Evolutionary conservation across 305 asterid species (phyloP), one percentile per base, ranked within the genome.

Genomic region (Rubia tinctorum): DNA sequence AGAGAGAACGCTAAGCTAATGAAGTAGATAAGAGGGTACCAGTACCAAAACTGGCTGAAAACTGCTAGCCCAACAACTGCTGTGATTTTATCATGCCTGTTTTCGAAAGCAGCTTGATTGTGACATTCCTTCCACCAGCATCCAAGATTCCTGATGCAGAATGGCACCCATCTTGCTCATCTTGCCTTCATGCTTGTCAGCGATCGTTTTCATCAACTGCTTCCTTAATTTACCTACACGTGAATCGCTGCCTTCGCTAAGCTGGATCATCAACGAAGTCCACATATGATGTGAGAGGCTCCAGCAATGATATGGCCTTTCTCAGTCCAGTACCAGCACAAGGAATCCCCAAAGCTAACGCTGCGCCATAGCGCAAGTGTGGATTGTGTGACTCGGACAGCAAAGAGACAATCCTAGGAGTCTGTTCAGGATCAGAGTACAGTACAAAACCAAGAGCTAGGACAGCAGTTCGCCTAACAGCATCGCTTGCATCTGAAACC

Each of bases 101-200:
- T 88, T 95, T 91, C 0, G 99, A 95, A 69, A 79, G 83, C 73
- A 95, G 84, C 84, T 86, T 91, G 71, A 95, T 88, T 6, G 96
- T 81, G 75, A 95, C 99, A 71, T 95, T 91, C 78, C 98, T 84
- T 75, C 98, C 98, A 59, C 98, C 98, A 59, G 97, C 98, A 86
- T 91, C 97, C 25, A 93, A 89, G 51, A 93, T 91, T 63, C 97
- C 98, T 5, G 97, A 85, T 75, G 99, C 99, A 95, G 85, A 77
- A 95, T 95, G 61, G 99, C 99, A 71, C 99, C 98, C 99, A 95
- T 95, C 83, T 95, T 95, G 89, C 99, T 95, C 97, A 95, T 95
- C 69, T 97, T 89, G 80, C 93, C 99, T 83, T 95, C 99, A 75
- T 93, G 98, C 84, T 95, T 93, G 81, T 95, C n/a, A n/a, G n/a